These are phyloP conservation scores for Globisporangium nunn DNA, from an alignment of 352 stramenopile genomes.

Conservation along the genomic window DNA sequence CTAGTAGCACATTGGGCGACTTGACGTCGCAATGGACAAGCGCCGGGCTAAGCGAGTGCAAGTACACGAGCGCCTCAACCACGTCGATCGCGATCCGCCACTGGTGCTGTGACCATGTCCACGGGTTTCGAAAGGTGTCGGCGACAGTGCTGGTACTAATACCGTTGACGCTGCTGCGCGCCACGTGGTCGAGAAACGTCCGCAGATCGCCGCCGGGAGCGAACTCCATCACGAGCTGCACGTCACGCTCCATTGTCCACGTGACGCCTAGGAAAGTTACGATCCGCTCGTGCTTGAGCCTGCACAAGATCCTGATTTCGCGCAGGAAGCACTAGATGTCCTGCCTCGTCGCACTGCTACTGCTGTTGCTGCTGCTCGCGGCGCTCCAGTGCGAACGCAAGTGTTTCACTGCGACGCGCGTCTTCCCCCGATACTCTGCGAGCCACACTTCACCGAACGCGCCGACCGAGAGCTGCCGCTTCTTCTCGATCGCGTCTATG, in stretches of 20 bases:
- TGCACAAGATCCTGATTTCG: slow-evolving; percentile 37
- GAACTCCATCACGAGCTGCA: slow-evolving; percentile 44
- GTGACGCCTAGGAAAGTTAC: slow-evolving; percentile 42
- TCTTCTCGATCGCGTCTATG: slow-evolving; percentile 18
- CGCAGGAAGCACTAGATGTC: slow-evolving; percentile 32
- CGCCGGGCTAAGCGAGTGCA: slow-evolving; percentile 19
- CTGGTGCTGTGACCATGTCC: slow-evolving; percentile 7
- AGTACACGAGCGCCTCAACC: slow-evolving; percentile 22
- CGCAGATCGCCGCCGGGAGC: slow-evolving; percentile 41
- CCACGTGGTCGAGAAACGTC: slow-evolving; percentile 19
- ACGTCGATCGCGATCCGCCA: slow-evolving; percentile 15
- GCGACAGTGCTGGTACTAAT: too few relatives aligned
- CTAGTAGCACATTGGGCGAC: slow-evolving; percentile 20
- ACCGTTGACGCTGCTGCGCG: not conserved
- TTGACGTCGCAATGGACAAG: slow-evolving; percentile 17
- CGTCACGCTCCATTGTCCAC: slow-evolving; percentile 28
- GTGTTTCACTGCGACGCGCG: slow-evolving; percentile 38
- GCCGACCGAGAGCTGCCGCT: slow-evolving; percentile 24
- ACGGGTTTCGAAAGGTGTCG: not conserved
- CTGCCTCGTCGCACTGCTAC: not conserved
- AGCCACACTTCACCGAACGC: slow-evolving; percentile 51
- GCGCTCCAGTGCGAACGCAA: slow-evolving; percentile 15
- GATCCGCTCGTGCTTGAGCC: slow-evolving; percentile 39
- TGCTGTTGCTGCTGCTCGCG: too few relatives aligned
- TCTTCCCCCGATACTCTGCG: slow-evolving; percentile 31